Evolutionary conservation across 305 asterid genomes (phyloP).

Genomic region (Fraxinus floribunda): DNA sequence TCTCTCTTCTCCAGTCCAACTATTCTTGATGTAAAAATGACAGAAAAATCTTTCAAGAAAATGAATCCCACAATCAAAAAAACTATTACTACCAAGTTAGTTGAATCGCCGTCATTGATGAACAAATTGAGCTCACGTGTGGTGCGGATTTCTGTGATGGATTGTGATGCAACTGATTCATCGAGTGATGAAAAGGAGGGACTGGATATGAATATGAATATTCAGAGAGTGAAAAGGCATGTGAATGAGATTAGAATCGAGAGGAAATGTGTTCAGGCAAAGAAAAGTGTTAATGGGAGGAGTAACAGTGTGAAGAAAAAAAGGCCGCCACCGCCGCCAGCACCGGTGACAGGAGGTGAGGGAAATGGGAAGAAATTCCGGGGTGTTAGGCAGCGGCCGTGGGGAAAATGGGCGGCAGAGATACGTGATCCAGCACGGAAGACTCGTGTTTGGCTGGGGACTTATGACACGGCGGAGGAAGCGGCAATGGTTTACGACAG

Average conservation of each 20-base stretch:
- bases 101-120: constrained; percentile 3
- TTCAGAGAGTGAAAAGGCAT: constrained; percentile 36
- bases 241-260: constrained; percentile 55
- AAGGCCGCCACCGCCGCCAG: constrained; percentile 6
- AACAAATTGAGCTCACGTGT: constrained; percentile 30
- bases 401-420: constrained; percentile 98
- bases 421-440: constrained; percentile 62
- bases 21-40: constrained; percentile 1
- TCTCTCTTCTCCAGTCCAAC: neutral
- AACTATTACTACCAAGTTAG: constrained; percentile 30
- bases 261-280: neutral
- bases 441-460: constrained; percentile 70
- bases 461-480: constrained; percentile 68
- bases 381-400: constrained; percentile 76
- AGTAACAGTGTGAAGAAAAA: constrained; percentile 8
- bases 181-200: constrained; percentile 39
- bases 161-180: constrained; percentile 81
- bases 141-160: constrained; percentile 55
- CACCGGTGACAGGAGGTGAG: neutral
- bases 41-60: neutral
- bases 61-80: constrained; percentile 20
- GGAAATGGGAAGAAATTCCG: constrained; percentile 49
- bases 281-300: neutral
- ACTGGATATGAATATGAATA: neutral
- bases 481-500: constrained; percentile 68